These are phyloP conservation scores for Dicorynia guianensis DNA, from an alignment of 306 rosid species.

Conservation along the genomic window DNA sequence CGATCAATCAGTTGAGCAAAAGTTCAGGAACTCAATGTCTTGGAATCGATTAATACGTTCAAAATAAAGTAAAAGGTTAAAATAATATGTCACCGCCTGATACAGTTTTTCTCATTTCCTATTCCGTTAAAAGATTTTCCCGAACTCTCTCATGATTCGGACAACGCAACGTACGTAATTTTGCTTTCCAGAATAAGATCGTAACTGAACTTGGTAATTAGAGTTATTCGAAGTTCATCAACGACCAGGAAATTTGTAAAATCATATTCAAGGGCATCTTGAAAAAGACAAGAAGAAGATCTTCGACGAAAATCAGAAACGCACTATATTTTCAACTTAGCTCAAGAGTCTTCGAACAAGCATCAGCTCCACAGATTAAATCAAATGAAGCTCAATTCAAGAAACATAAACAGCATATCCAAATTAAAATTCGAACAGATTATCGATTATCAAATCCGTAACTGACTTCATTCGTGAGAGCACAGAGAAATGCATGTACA, in stretches of 20 bases:
- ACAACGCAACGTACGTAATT: neutral
- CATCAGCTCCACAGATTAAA: neutral
- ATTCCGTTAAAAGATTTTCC: neutral
- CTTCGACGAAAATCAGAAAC: neutral
- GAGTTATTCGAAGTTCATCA: neutral
- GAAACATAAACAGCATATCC: neutral
- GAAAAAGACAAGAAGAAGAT: neutral
- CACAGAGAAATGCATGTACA: neutral
- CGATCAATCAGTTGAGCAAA: too few relatives aligned
- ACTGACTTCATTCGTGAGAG: neutral
- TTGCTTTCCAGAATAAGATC: neutral
- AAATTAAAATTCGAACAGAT: neutral
- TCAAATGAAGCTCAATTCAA: neutral
- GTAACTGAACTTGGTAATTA: neutral
- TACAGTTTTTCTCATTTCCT: neutral
- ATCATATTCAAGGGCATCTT: neutral
- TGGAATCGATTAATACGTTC: neutral
- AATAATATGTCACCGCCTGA: neutral
- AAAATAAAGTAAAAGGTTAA: neutral
- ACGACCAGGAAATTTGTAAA: neutral
- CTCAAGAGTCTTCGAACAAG: neutral
- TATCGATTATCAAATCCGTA: neutral
- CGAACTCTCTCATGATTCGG: neutral
- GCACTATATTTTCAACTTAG: neutral
- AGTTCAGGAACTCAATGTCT: neutral